Percentiles rank a stretch among this genome's conserved stretches.
These are phyloP conservation scores for Trichoderma gamsii DNA, from an alignment of 495 filamentous ascomycete species.

Conservation along the genomic window DNA sequence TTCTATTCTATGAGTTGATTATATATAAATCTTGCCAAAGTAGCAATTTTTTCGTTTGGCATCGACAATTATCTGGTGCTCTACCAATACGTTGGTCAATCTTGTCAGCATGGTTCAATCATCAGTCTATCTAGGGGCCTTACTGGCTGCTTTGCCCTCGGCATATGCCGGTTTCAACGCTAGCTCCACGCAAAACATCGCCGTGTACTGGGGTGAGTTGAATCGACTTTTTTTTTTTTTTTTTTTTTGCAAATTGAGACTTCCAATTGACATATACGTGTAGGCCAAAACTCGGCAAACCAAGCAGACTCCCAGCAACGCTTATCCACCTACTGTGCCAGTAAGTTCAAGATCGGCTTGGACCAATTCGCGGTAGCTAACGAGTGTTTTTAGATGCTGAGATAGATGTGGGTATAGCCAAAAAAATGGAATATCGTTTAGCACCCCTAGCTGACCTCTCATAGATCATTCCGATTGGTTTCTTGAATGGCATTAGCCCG, in stretches of 20 bases:
- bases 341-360: not conserved
- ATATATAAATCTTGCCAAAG: not conserved
- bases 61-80: not conserved
- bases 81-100: not conserved
- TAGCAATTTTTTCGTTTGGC: not conserved
- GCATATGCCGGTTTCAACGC: not conserved
- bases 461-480: constrained; percentile 57
- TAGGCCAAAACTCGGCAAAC: not conserved
- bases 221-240: not conserved
- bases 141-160: not conserved
- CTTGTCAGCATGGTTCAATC: not conserved
- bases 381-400: not conserved
- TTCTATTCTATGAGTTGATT: not conserved
- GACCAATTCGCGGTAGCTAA: not conserved
- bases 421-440: not conserved
- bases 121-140: not conserved
- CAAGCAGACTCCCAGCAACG: constrained; percentile 2
- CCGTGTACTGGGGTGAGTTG: constrained; percentile 10
- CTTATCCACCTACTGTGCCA: not conserved
- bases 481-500: constrained; percentile 51
- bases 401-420: not conserved
- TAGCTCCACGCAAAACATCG: constrained; percentile 17
- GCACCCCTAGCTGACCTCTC: constrained; percentile 1
- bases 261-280: not conserved
- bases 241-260: not conserved